Evolutionary conservation across 805 yeast species (phyloP), one percentile per base, ranked within the genome.

Genomic region (Candida lessepsii): DNA sequence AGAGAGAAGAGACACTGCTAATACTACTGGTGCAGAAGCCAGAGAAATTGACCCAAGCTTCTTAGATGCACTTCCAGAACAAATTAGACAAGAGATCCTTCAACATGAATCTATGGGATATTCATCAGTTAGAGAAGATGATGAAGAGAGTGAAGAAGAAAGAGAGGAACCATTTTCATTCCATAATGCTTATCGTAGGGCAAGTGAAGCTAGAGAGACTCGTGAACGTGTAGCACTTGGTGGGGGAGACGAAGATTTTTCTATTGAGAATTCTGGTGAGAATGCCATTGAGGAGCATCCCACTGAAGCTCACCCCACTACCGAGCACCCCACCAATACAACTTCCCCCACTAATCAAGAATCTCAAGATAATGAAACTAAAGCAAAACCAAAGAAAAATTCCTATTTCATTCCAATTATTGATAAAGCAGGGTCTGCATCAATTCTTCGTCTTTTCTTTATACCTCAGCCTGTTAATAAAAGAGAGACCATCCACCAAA

Each of bases 31-130:
- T 1, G 56, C 62, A 1, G 65, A 71, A 10, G 67, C 76, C 2
- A 67, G 86, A 20, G 95, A 85, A 50, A 75, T 86, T 39, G 95
- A 83, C 49, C 83, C 88, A 0, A 88, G 81, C 29, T 89, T 88
- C 58, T 67, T 89, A 45, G 81, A 83, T 17, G 91, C 95, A 1
- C 68, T 88, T 8, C 96, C 96, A 0, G 83, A 78, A 41, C 62
- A 58, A 50, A 71, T 86, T 18, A 67, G 93, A 17, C 76, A 76
- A 15, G 85, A 80, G 46, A 79, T 82, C 29, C 54, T 80, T 13
- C 78, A 73, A 20, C 82, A 78, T 35, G 85, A 81, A 49, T 66
- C 72, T 0, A 61, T 71, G 50, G 67, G 72, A 3, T 63, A 62
- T 44, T 53, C 69, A 2, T 48, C 49, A 9, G 26, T 35, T 33